Conservation (phyloP, 805 yeast species). For the Groenewaldozyma salmanticensis region DNA sequence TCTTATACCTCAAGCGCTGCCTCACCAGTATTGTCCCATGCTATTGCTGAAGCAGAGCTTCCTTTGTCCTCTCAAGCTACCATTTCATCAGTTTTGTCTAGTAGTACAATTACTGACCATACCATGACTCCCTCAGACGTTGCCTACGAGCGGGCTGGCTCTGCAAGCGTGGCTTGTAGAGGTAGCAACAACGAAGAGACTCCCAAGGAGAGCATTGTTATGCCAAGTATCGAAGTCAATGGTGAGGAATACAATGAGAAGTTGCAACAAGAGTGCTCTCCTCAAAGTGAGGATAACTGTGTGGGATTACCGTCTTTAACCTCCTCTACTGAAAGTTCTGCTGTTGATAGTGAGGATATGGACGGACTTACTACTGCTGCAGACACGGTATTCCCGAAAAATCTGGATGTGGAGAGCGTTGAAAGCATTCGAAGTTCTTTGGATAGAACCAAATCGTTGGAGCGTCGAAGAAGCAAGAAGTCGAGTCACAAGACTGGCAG, state of each 20-base stretch:
- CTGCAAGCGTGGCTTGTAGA: neutral
- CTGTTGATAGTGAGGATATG: slow-evolving; percentile 8
- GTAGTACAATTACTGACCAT: slow-evolving; percentile 2
- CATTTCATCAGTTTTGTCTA: slow-evolving; percentile 3
- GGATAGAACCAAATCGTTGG: slow-evolving; percentile 27
- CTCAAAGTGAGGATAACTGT: slow-evolving; percentile 4
- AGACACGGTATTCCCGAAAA: slow-evolving; percentile 27
- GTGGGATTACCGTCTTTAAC: slow-evolving; percentile 13
- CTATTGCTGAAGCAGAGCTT: slow-evolving; percentile 14
- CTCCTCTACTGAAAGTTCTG: slow-evolving; percentile 7
- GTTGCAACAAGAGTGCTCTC: neutral
- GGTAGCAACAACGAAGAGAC: neutral
- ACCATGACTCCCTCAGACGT: neutral
- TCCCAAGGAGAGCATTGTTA: neutral
- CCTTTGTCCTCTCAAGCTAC: slow-evolving; percentile 2
- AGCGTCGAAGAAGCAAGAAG: slow-evolving; percentile 24
- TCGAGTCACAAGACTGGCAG: slow-evolving; percentile 7
- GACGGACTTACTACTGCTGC: slow-evolving; percentile 19
- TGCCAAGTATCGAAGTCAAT: neutral
- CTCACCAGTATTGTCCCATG: slow-evolving; percentile 11
- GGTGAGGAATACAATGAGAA: neutral
- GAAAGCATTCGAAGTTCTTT: slow-evolving; percentile 26
- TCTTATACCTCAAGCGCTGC: slow-evolving; percentile 2
- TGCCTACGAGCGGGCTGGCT: neutral
- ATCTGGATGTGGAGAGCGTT: slow-evolving; percentile 23